These are phyloP conservation scores for Omphalotus guepiniiformis DNA, from an alignment of 768 basidiomycete genomes.

Conservation along the genomic window DNA sequence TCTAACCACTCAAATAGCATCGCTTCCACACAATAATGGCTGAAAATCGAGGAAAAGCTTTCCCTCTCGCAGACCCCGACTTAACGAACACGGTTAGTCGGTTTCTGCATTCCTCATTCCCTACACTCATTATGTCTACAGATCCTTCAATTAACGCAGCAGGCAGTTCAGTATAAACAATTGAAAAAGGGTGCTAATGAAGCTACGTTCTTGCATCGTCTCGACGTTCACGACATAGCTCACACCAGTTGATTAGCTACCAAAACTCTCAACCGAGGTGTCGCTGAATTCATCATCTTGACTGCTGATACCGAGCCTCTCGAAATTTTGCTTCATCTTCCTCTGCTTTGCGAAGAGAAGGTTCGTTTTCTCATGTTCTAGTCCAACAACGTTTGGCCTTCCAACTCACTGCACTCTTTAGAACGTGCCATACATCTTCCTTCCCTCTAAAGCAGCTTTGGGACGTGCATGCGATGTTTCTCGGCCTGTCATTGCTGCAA, in stretches of 20 bases:
- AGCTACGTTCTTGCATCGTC: slow-evolving; percentile 43
- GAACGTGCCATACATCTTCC: slow-evolving; percentile 96
- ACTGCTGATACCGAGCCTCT: slow-evolving; percentile 97
- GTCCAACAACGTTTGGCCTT: background rate
- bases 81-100: slow-evolving; percentile 83
- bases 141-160: slow-evolving; percentile 95
- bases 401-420: slow-evolving; percentile 23
- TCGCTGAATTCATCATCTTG: slow-evolving; percentile 95
- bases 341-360: slow-evolving; percentile 98
- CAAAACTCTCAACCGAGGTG: slow-evolving; percentile 97
- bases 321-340: slow-evolving; percentile 96
- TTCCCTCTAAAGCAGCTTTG: slow-evolving; percentile 92
- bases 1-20: slow-evolving; percentile 18
- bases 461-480: slow-evolving; percentile 96
- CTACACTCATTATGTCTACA: slow-evolving; percentile 24
- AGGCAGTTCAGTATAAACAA: slow-evolving; percentile 96
- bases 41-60: slow-evolving; percentile 74
- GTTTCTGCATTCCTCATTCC: slow-evolving; percentile 3
- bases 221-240: background rate
- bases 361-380: slow-evolving; percentile 31
- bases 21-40: slow-evolving; percentile 42
- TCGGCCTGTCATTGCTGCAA: slow-evolving; percentile 91
- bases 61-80: slow-evolving; percentile 79
- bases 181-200: slow-evolving; percentile 99
- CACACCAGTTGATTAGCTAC: slow-evolving; percentile 58